phyloP scores from a whole-genome alignment of 2,329 filamentous ascomycete genomes.

The Diaporthe capsici region DNA sequence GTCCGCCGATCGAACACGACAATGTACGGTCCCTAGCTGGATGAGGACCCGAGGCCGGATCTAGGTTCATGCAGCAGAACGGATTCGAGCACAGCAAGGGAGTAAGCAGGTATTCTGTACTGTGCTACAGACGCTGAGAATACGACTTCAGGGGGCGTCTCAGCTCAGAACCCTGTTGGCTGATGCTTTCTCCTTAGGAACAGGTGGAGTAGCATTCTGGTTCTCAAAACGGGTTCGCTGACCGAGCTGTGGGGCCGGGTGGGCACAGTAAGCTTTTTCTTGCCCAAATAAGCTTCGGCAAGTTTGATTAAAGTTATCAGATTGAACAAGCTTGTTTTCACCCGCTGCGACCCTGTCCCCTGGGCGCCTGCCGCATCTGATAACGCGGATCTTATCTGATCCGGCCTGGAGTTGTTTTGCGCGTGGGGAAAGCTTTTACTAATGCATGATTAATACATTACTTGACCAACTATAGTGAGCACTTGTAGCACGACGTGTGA shows the following conservation, averaged over 20 bases:
- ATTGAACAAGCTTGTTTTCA: conserved; percentile 8
- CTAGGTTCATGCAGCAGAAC: not conserved
- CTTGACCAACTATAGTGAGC: not conserved
- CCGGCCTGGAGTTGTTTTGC: not conserved
- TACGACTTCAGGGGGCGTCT: not conserved
- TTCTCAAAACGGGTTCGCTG: not conserved
- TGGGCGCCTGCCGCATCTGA: not conserved
- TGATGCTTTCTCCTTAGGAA: not conserved
- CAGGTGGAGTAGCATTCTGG: not conserved
- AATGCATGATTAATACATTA: conserved; percentile 13
- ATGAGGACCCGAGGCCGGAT: conserved; percentile 4
- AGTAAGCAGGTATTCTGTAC: not conserved
- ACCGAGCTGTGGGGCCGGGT: conserved; percentile 1
- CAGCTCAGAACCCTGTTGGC: not conserved
- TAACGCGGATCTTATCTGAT: conserved; percentile 31
- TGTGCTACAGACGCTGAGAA: not conserved
- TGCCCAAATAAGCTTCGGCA: conserved; percentile 4
- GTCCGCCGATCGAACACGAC: not conserved
- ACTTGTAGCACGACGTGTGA: not conserved
- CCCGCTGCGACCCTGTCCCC: not conserved
- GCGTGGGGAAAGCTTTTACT: not conserved
- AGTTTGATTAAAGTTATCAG: conserved; percentile 28
- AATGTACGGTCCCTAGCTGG: not conserved
- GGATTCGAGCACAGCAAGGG: too few species aligned
- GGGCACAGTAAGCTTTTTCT: conserved; percentile 12